Evolutionary conservation across 345 rosid genomes (phyloP), one percentile per base, ranked within the genome.

Genomic region (Pistacia vera): DNA sequence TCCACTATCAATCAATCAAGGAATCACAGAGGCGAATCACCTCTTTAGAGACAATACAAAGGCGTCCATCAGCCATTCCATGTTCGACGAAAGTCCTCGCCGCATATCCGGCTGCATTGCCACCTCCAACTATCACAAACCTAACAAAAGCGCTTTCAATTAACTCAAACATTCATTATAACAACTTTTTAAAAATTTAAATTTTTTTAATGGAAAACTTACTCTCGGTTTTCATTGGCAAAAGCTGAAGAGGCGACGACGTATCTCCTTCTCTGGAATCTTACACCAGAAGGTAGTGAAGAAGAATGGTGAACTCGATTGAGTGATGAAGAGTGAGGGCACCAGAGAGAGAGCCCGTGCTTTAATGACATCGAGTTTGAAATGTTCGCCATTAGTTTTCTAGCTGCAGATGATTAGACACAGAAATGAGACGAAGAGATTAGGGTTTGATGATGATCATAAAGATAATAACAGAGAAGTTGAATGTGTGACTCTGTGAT

Each of bases 31-130:
- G 63, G 38, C 14, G 14, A 73, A 11, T 64, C 49, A 95, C 98
- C 97, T 95, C 99, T 86, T 90, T 92, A 16, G 96, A 82, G 0
- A 95, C 99, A 75, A 95, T 88, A 73, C 98, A 95, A 30, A 95
- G 97, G 52, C 87, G 87, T 67, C 98, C 97, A 83, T 93, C 92
- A 25, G 99, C 97, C 97, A 95, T 88, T 25, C 93, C 98, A 35
- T 92, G 90, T 51, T 95, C 99, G n/a, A 92, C 97, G 77, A 95
- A 95, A 67, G 93, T 87, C 85, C 91, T 84, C 2, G 99, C 99
- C 9, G 97, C 98, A 80, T 95, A 95, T 35, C 99, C 99, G 10
- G 98, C 98, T n/a, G 99, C 90, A 88, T 95, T 95, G 25, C 99
- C 99, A 25, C 99, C 99, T 30, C 99, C 99, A 76, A 95, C 87